phyloP scores from a whole-genome alignment of 345 rosid species.

The Theobroma cacao region DNA sequence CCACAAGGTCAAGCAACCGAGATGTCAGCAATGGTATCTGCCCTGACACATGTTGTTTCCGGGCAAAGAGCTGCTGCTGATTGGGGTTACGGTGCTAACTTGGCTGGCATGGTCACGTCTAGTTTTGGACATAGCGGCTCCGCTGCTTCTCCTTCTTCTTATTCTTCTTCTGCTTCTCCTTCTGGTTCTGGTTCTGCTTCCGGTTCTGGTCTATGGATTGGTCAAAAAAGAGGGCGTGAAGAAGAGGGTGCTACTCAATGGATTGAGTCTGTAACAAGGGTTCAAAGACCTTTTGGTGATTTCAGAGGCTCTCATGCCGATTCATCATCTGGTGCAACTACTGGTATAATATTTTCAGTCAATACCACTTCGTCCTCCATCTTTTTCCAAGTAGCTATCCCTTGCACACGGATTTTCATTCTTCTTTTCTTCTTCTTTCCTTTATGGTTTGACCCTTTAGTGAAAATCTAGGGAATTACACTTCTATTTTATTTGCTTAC shows the following conservation, averaged over 20 bases:
- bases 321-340: slow-evolving; percentile 42
- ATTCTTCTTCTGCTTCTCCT: slow-evolving; percentile 18
- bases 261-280: slow-evolving; percentile 26
- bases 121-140: slow-evolving; percentile 10
- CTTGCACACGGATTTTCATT: not conserved
- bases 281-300: slow-evolving; percentile 28
- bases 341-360: slow-evolving; percentile 15
- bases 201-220: slow-evolving; percentile 26
- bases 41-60: slow-evolving; percentile 64
- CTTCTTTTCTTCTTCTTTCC: not conserved
- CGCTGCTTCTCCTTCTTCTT: slow-evolving; percentile 10
- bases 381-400: not conserved
- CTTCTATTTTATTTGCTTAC: not conserved
- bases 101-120: slow-evolving; percentile 12
- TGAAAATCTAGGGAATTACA: slow-evolving; percentile 5
- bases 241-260: slow-evolving; percentile 18
- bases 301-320: slow-evolving; percentile 25
- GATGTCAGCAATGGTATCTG: slow-evolving; percentile 75
- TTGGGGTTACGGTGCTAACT: slow-evolving; percentile 11
- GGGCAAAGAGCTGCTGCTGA: slow-evolving; percentile 27
- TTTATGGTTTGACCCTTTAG: not conserved
- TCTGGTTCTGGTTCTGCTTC: slow-evolving; percentile 27
- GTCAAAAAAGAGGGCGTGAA: slow-evolving; percentile 40
- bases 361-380: not conserved
- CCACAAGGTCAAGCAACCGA: slow-evolving; percentile 34